Evolutionary conservation across 257 asterid genomes (phyloP), one percentile per base, ranked within the genome.

Genomic region (Ajuga chamaepitys): DNA sequence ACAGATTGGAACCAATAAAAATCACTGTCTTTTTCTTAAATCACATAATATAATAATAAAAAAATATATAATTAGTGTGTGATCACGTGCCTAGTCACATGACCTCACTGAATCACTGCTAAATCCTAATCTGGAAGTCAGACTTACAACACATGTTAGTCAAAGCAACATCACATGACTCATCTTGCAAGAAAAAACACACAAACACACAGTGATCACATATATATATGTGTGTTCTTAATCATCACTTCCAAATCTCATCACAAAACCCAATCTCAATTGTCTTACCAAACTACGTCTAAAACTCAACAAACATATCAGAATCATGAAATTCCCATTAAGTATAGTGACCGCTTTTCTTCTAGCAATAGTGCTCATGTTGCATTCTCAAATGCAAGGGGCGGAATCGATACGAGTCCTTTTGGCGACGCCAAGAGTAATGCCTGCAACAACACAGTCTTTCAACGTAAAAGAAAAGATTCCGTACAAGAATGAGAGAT

Each of bases 111-210:
- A 70, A 74, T n/a, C n/a, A 55, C 73, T 70, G 59, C 7, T 38
- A 60, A 66, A 72, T 42, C 66, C 80, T 74, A 76, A 72, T 76
- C 79, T 79, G 80, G 75, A 77, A 78, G 55, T 79, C 82, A 79
- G 85, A 74, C 74, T 59, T 46, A 66, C 55, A 72, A 77, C 82
- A 77, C 82, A 70, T 76, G 77, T 44, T 68, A 74, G 86, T 79
- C 86, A 85, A 85, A 85, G 71, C 62, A 75, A 30, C 70, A 73
- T 67, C 88, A 82, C 88, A 78, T 78, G 91, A 82, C 76, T 82
- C 77, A 78, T 70, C 75, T 70, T 58, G 66, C 71, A 61, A 62
- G 7, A 61, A 26, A 58, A 1, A 6, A n/a, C n/a, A n/a, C 9
- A 53, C 2, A 42, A n/a, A 50, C 58, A 47, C 30, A 55, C 37